Base-by-base conservation (phyloP, 371 early-diverging fungal species). In the Haplosporangium sp. region DNA sequence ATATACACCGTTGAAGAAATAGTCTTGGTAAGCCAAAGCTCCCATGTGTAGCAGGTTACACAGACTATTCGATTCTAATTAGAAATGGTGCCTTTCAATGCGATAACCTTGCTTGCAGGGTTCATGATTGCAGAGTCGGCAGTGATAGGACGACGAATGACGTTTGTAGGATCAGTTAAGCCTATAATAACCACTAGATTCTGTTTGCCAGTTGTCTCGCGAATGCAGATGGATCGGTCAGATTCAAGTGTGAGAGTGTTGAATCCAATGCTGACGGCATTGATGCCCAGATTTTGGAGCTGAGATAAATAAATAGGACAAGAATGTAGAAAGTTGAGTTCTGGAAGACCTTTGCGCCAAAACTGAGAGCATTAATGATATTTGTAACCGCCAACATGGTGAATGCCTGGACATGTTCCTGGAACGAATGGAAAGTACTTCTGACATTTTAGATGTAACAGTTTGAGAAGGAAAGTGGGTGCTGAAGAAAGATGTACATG, bases 81-180 rank as follows among this genome's bases (percentile, higher is more conserved):
- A n/a, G n/a, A 50, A 15, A 4, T 34, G n/a, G 13, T 85, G 96
- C 96, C 92, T 91, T 97, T 98, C 63, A 99, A 89, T 4, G 99
- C 99, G 82, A 99, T 96, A 57, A 98, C 90, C 84, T 95, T 95
- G 67, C 88, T 88, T 34, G 89, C 91, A 1, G 98, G 98, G 83
- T 98, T 94, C 98, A 98, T 99, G 73, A 99, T 98, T 52, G 96
- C 98, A 9, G 98, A 97, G 79, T 99, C 99, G 10, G 99, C 99
- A 40, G 97, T 92, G 74, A 98, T 98, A 64, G 96, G 97, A 58
- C 98, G 88, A 63, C 97, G 93, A 74, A 94, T 88, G 56, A 96
- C 84, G 71, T 95, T 94, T 56, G 88, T 88, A 48, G 93, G 90
- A 74, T 96, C 92, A 60, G 88, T 86, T 86, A 99, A 86, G 86